Base-by-base conservation (phyloP, 75 land plant species). In the Azolla pinnata region DNA sequence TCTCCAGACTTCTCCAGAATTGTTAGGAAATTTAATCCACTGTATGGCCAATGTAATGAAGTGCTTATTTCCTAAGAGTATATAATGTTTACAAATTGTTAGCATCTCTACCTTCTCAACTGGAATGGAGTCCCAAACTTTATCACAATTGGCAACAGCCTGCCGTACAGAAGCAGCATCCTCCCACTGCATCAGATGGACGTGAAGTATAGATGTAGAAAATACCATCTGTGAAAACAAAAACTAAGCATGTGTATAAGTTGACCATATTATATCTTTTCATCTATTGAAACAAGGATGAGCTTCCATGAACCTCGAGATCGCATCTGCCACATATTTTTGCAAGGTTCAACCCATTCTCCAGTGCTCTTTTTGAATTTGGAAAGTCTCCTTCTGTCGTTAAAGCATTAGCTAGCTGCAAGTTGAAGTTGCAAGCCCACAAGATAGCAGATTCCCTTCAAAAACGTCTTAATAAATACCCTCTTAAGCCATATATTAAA, bases 361-460 rank as follows among this genome's bases (percentile, higher is more conserved):
- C 73, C 29, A 93, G 60, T 2, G 79, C 70, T 44, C 76, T 56
- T 16, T 85, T 57, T 19, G 92, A 74, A 30, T 52, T 71, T n/a
- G 61, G 75, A 69, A 78, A 83, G 61, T 93, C 96, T 30, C 83
- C 87, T 33, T 89, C 96, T 57, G 83, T 69, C 16, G 82, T 65
- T 42, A 89, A 57, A 21, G 90, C 81, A 62, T 83, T 85, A 10
- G 98, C 96, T 33, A 93, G 83, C 70, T 93, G 98, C 29, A 92
- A 74, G 60, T 75, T 79, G 80, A 93, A 86, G 58, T 93, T 93
- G 73, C 89, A 84, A 12, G 69, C 76, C 98, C 98, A 93, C 50
- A 93, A 57, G 52, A 63, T 75, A 30, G 67, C 79, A 1, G 88
- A 33, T n/a, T 71, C 61, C 44, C 80, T 79, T 55, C 65, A 45